Evolutionary conservation across 352 stramenopile genomes (phyloP).

Genomic region (Pythium biforme): DNA sequence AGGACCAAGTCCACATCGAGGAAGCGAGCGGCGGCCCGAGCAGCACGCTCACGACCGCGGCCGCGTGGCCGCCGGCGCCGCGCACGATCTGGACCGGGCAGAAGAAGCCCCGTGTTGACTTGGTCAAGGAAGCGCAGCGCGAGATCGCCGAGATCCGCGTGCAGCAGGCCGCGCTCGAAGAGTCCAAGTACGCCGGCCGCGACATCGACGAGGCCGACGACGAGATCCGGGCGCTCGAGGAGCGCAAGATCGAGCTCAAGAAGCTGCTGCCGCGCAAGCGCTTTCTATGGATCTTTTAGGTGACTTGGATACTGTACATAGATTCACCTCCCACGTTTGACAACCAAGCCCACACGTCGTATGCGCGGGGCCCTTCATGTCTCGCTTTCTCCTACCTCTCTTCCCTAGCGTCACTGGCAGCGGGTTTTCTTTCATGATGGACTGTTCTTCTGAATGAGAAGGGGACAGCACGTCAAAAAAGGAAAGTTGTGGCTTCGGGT

Average conservation of each 20-base stretch:
- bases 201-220: constrained; percentile 82
- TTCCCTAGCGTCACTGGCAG: background rate
- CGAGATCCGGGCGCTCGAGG: constrained; percentile 66
- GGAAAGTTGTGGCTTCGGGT: too few relatives aligned
- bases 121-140: constrained; percentile 32
- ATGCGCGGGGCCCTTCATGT: background rate
- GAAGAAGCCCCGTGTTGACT: constrained; percentile 15
- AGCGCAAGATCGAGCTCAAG: constrained; percentile 67
- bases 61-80: constrained; percentile 43
- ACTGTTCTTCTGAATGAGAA: background rate
- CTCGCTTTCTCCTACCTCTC: background rate
- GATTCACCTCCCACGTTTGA: background rate
- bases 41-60: constrained; percentile 30
- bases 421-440: background rate
- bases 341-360: background rate
- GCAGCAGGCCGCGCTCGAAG: constrained; percentile 61
- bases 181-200: constrained; percentile 68
- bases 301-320: background rate
- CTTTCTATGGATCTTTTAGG: constrained; percentile 82
- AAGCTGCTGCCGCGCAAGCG: constrained; percentile 68
- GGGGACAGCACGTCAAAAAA: too few relatives aligned
- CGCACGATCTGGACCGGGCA: constrained; percentile 54
- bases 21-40: constrained; percentile 8
- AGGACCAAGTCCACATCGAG: constrained; percentile 23
- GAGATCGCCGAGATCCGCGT: constrained; percentile 64